Evolutionary conservation across 2,329 filamentous ascomycete genomes (phyloP).

Genomic region (Gaeumannomyces sp.): DNA sequence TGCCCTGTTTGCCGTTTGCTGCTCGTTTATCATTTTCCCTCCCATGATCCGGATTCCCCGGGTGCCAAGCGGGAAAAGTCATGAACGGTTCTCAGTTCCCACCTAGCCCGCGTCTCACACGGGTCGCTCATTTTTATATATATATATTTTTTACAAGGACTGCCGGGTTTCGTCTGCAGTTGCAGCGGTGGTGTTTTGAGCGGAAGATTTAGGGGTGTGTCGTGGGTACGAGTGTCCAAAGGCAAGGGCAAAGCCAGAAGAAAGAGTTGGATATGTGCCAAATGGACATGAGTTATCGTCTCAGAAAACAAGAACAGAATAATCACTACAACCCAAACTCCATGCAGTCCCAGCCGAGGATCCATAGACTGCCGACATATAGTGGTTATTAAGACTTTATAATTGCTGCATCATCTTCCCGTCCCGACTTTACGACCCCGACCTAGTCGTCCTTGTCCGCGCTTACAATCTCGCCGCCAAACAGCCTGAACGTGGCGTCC

Average conservation of each 20-base stretch:
- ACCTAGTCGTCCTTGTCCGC: slow-evolving; percentile 52
- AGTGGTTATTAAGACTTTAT: neutral
- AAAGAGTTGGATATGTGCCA: neutral
- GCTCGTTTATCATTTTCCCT: neutral
- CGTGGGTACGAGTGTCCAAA: neutral
- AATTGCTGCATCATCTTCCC: neutral
- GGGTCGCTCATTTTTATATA: neutral
- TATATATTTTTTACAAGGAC: neutral
- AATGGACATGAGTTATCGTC: neutral
- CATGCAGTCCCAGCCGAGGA: neutral
- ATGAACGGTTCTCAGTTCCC: neutral
- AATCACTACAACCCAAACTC: neutral
- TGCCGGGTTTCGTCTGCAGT: neutral
- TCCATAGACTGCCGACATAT: neutral
- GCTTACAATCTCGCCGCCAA: slow-evolving; percentile 51
- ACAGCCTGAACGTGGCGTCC: slow-evolving; percentile 51
- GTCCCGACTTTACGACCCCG: neutral
- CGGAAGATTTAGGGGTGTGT: neutral
- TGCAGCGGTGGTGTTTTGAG: neutral
- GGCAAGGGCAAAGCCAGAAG: neutral
- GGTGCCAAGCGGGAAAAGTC: neutral
- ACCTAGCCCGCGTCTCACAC: neutral
- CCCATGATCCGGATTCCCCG: too few species aligned
- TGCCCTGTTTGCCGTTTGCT: neutral
- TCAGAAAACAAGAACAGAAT: neutral